Percentiles rank a stretch among this genome's conserved stretches.
Evolutionary conservation across 2,329 filamentous ascomycete genomes (phyloP).

Genomic region (Pleoardoris graminearum): DNA sequence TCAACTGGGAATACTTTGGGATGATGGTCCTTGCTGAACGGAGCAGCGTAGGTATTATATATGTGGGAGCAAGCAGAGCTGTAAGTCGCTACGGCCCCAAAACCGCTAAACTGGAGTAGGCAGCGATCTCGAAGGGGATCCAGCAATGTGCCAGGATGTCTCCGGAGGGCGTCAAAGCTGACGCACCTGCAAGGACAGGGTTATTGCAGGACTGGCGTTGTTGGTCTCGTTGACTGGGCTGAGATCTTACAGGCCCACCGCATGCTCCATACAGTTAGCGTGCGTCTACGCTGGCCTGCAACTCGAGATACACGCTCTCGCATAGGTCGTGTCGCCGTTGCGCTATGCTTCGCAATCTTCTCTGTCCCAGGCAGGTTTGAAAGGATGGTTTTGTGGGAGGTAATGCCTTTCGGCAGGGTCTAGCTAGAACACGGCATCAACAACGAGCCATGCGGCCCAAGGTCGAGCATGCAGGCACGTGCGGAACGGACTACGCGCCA

Average conservation of each 20-base stretch:
- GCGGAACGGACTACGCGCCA: background rate
- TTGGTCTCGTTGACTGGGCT: slow-evolving; percentile 36
- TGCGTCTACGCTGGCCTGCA: slow-evolving; percentile 21
- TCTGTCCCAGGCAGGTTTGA: slow-evolving; percentile 4
- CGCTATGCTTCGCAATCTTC: slow-evolving; percentile 11
- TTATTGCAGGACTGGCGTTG: slow-evolving; percentile 32
- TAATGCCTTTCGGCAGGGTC: background rate
- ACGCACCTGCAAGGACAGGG: slow-evolving; percentile 34
- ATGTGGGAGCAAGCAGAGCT: slow-evolving; percentile 25
- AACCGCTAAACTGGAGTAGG: slow-evolving; percentile 20
- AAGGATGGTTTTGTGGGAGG: background rate
- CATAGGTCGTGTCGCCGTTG: slow-evolving; percentile 20
- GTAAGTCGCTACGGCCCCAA: slow-evolving; percentile 19
- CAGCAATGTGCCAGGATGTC: slow-evolving; percentile 17
- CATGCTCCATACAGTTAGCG: slow-evolving; percentile 31
- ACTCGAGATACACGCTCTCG: slow-evolving; percentile 24
- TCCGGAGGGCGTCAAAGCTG: slow-evolving; percentile 37
- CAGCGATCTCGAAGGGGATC: slow-evolving; percentile 30
- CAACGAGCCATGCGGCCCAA: background rate
- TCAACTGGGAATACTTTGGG: slow-evolving; percentile 13
- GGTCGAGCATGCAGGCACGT: background rate
- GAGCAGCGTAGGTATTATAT: slow-evolving; percentile 36
- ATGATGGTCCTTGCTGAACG: slow-evolving; percentile 20
- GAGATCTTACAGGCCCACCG: slow-evolving; percentile 38
- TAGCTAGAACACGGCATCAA: background rate